Percentiles rank a stretch among this genome's conserved stretches.
phyloP scores from a whole-genome alignment of 768 basidiomycete species.

The Lactifluus echinatus region DNA sequence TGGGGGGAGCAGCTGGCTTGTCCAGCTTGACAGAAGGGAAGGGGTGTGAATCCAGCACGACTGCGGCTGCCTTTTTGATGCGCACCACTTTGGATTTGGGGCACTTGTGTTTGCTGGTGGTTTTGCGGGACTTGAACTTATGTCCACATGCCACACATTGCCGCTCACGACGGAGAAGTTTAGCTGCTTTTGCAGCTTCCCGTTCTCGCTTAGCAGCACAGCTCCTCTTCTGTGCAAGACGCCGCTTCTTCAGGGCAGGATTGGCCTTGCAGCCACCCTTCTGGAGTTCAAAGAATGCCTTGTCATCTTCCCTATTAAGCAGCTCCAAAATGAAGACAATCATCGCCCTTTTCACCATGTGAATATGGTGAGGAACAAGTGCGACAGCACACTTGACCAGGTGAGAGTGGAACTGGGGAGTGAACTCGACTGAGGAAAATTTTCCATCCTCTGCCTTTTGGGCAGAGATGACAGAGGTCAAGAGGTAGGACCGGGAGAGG shows the following conservation, averaged over 20 bases:
- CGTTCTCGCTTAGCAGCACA: neutral
- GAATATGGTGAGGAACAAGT: too few species aligned
- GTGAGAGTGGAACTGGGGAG: too few species aligned
- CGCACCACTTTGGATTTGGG: neutral
- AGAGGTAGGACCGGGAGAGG: neutral
- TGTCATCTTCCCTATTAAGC: neutral
- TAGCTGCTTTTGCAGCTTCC: neutral
- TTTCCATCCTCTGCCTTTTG: neutral
- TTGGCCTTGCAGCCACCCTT: neutral
- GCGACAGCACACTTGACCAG: too few species aligned
- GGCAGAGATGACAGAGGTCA: neutral
- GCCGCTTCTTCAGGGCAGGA: neutral
- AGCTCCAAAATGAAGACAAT: neutral
- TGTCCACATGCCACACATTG: neutral
- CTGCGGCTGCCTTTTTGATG: neutral
- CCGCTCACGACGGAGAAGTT: neutral
- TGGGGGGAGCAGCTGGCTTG: neutral
- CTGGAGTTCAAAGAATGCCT: neutral
- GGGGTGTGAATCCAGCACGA: neutral
- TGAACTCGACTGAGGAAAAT: too few species aligned
- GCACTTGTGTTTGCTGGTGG: neutral
- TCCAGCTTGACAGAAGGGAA: neutral
- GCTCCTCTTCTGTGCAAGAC: neutral
- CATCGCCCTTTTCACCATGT: neutral
- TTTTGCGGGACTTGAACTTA: neutral